These are phyloP conservation scores for Agaricales sp. DNA, from an alignment of 1,284 basidiomycete species.

Conservation along the genomic window DNA sequence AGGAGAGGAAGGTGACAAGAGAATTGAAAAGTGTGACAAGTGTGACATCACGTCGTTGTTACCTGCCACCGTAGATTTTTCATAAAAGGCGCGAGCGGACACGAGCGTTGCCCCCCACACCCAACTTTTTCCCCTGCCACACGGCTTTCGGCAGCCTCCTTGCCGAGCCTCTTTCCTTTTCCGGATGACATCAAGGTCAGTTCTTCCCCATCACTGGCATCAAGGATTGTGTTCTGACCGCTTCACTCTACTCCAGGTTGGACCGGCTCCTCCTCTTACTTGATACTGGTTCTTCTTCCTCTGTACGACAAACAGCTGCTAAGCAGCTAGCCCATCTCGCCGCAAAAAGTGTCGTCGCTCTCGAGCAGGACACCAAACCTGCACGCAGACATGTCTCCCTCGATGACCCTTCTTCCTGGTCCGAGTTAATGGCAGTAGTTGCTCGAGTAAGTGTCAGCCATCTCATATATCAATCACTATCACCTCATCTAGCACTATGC, in stretches of 20 bases:
- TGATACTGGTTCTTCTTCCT: slow-evolving; percentile 81
- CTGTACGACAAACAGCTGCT: slow-evolving; percentile 83
- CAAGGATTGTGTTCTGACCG: slow-evolving; percentile 8
- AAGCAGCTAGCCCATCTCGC: slow-evolving; percentile 90
- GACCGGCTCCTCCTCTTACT: slow-evolving; percentile 87
- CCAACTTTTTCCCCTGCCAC: slow-evolving; percentile 25
- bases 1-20: neutral
- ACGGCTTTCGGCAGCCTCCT: slow-evolving; percentile 20
- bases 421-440: slow-evolving; percentile 75
- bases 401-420: slow-evolving; percentile 64
- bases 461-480: slow-evolving; percentile 3
- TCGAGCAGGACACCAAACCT: slow-evolving; percentile 68
- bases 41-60: neutral
- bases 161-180: slow-evolving; percentile 14
- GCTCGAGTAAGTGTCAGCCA: slow-evolving; percentile 45
- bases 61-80: neutral
- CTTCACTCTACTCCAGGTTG: slow-evolving; percentile 42
- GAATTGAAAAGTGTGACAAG: slow-evolving; percentile 1
- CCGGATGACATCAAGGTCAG: slow-evolving; percentile 62
- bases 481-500: slow-evolving; percentile 1
- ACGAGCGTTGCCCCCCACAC: slow-evolving; percentile 11
- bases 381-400: slow-evolving; percentile 45
- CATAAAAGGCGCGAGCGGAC: neutral
- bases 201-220: slow-evolving; percentile 10
- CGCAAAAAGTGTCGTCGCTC: slow-evolving; percentile 68